A percentile compares a stretch with the other conserved stretches of the same genome.
phyloP scores from a whole-genome alignment of 2,329 filamentous ascomycete species.

The Aspergillus floridensis region DNA sequence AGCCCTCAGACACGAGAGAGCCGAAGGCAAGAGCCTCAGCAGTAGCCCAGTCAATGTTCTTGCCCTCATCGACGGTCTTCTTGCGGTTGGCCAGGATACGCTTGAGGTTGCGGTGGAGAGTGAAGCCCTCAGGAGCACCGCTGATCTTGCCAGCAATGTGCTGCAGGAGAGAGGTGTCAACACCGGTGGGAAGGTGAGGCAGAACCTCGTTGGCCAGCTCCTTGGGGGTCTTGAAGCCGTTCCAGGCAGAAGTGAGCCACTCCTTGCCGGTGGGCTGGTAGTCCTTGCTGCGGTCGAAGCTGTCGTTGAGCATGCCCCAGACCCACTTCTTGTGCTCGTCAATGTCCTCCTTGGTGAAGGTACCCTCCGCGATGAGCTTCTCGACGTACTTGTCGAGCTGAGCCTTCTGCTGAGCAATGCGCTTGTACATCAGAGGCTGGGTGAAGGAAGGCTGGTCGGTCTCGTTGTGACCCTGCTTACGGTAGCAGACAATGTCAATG shows the following conservation, averaged over 20 bases:
- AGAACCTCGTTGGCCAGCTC: conserved; percentile 92
- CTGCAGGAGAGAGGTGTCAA: conserved; percentile 69
- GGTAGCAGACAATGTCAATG: conserved; percentile 97
- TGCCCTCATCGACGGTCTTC: conserved; percentile 87
- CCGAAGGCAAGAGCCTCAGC: conserved; percentile 95
- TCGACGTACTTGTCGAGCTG: conserved; percentile 90
- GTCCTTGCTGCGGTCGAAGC: conserved; percentile 94
- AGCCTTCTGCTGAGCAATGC: conserved; percentile 77
- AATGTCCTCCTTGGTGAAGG: conserved; percentile 94
- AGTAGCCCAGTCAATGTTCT: conserved; percentile 96
- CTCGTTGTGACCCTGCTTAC: conserved; percentile 98
- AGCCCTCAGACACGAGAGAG: conserved; percentile 83
- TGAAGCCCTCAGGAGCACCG: conserved; percentile 76
- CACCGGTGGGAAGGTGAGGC: conserved; percentile 82
- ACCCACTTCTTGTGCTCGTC: conserved; percentile 99
- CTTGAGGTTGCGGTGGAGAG: conserved; percentile 91
- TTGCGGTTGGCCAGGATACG: conserved; percentile 86
- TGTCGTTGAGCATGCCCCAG: conserved; percentile 98
- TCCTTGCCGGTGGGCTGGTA: conserved; percentile 96
- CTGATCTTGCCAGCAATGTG: conserved; percentile 82
- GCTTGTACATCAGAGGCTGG: conserved; percentile 99
- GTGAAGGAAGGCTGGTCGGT: conserved; percentile 99
- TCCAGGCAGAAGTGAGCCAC: conserved; percentile 98
- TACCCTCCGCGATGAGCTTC: conserved; percentile 85
- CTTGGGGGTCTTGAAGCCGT: conserved; percentile 98